Evolutionary conservation across 495 filamentous ascomycete genomes (phyloP).

Genomic region (Talaromyces liani): DNA sequence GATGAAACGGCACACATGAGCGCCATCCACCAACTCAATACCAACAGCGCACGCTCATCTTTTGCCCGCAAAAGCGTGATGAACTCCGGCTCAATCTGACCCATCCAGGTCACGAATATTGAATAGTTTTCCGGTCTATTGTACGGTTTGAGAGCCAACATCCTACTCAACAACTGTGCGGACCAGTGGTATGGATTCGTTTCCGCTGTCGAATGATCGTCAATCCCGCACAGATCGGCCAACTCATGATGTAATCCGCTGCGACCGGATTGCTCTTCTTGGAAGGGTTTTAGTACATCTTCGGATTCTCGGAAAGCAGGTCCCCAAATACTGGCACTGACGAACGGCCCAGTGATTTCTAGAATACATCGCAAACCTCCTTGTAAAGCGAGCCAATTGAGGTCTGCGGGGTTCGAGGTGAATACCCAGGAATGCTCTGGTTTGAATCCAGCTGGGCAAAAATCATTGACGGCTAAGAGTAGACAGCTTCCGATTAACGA

Average conservation of each 20-base stretch:
- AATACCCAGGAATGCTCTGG: constrained; percentile 38
- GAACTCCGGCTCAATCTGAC: constrained; percentile 25
- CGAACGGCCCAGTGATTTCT: constrained; percentile 19
- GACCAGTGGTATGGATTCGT: constrained; percentile 34
- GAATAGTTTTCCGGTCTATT: constrained; percentile 10
- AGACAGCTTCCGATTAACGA: constrained; percentile 36
- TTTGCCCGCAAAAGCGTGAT: constrained; percentile 25
- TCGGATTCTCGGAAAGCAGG: constrained; percentile 25
- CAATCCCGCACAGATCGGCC: constrained; percentile 31
- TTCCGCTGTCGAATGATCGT: constrained; percentile 25
- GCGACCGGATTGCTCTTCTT: constrained; percentile 25
- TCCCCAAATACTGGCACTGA: constrained; percentile 34
- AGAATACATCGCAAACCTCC: constrained; percentile 35
- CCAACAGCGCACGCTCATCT: constrained; percentile 34
- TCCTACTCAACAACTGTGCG: constrained; percentile 26
- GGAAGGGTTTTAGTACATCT: constrained; percentile 16
- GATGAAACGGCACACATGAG: constrained; percentile 23
- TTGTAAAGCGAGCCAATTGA: constrained; percentile 38
- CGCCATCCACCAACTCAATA: constrained; percentile 39
- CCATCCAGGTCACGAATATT: constrained; percentile 28
- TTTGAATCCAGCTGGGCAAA: constrained; percentile 27
- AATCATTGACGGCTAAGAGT: constrained; percentile 31
- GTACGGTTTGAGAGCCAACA: constrained; percentile 18
- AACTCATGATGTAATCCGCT: constrained; percentile 28
- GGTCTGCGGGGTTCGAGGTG: constrained; percentile 18